Conservation (phyloP, 805 yeast genomes). For the Saccharomycopsis schoenii region DNA sequence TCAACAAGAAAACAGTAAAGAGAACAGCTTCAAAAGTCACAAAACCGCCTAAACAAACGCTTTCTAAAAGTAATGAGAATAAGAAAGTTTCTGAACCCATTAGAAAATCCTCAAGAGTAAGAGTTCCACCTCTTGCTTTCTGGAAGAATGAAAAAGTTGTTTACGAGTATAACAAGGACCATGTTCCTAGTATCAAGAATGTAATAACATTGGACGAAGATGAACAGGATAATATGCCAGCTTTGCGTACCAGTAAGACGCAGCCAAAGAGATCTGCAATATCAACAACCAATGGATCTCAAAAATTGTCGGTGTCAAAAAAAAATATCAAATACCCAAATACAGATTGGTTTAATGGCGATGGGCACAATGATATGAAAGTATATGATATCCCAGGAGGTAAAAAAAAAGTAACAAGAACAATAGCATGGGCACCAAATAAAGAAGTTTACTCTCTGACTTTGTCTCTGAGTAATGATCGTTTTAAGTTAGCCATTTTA, state of each 20-base stretch:
- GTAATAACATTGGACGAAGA: constrained; percentile 36
- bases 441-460: constrained; percentile 37
- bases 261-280: constrained; percentile 7
- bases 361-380: constrained; percentile 33
- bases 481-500: constrained; percentile 52
- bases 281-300: constrained; percentile 14
- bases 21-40: constrained; percentile 9
- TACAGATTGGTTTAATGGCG: constrained; percentile 39
- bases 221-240: not conserved
- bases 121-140: constrained; percentile 63
- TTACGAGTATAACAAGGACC: constrained; percentile 35
- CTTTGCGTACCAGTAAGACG: not conserved
- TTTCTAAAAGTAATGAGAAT: not conserved
- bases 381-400: constrained; percentile 44
- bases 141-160: constrained; percentile 79
- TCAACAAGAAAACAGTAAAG: not conserved
- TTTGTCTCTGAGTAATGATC: constrained; percentile 35
- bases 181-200: constrained; percentile 47
- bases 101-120: constrained; percentile 57
- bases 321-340: constrained; percentile 19
- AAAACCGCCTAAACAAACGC: constrained; percentile 5
- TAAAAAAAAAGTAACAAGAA: constrained; percentile 33
- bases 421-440: constrained; percentile 59
- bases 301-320: constrained; percentile 18
- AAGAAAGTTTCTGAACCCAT: constrained; percentile 25